Percentiles rank a stretch among this genome's conserved stretches.
phyloP scores from a whole-genome alignment of 768 basidiomycete genomes.

The Leccinum obscurum region DNA sequence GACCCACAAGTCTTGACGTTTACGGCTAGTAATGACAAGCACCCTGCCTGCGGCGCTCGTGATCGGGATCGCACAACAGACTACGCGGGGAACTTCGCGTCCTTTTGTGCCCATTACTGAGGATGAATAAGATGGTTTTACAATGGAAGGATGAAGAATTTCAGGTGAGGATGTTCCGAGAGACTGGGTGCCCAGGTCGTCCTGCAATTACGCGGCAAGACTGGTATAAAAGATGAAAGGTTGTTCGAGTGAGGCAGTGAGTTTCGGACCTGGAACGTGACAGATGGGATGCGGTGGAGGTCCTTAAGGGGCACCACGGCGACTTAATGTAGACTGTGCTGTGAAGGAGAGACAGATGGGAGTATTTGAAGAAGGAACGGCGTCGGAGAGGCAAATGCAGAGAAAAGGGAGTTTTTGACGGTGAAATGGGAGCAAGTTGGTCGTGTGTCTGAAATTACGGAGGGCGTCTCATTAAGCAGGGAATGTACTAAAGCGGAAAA shows the following conservation, averaged over 20 bases:
- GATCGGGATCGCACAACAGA: constrained; percentile 90
- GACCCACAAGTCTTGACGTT: constrained; percentile 79
- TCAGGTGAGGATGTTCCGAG: not conserved
- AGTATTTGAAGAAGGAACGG: constrained; percentile 6
- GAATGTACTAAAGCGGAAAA: constrained; percentile 27
- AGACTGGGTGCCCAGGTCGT: not conserved
- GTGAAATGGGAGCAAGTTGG: constrained; percentile 23
- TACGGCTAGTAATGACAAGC: constrained; percentile 82
- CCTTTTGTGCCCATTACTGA: constrained; percentile 62
- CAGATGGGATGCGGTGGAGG: constrained; percentile 4
- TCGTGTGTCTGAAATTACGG: constrained; percentile 42
- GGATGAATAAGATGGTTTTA: constrained; percentile 5
- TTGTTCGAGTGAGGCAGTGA: not conserved
- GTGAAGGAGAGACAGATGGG: constrained; percentile 15
- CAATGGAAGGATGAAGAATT: constrained; percentile 4
- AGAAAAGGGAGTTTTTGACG: constrained; percentile 20
- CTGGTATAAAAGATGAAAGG: constrained; percentile 12
- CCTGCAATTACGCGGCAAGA: constrained; percentile 2
- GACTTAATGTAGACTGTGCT: constrained; percentile 9
- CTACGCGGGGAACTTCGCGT: constrained; percentile 77
- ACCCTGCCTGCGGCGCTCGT: constrained; percentile 71
- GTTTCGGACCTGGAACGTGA: constrained; percentile 13
- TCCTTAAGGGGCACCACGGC: constrained; percentile 13
- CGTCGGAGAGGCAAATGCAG: constrained; percentile 10
- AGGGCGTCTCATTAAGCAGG: constrained; percentile 21